A percentile compares a stretch with the other conserved stretches of the same genome.
Conservation (phyloP, 306 rosid species). For the Hippophae tibetana region DNA sequence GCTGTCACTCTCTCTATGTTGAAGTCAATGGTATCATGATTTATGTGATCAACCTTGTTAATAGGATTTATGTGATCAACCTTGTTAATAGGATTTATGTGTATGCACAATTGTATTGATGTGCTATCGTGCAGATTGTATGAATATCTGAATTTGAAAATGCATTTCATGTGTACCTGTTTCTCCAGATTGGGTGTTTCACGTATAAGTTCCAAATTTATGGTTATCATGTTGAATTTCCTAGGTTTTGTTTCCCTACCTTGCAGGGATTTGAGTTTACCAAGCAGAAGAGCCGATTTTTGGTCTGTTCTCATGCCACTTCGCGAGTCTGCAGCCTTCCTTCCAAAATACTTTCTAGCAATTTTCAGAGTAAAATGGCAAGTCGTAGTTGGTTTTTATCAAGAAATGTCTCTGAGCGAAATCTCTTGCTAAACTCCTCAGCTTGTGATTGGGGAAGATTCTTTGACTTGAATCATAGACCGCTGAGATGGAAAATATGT, state of each 20-base stretch:
- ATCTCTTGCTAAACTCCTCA: slow-evolving; percentile 18
- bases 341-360: slow-evolving; percentile 22
- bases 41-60: too few species aligned
- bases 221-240: too few species aligned
- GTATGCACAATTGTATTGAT: too few species aligned
- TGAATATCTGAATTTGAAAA: too few species aligned
- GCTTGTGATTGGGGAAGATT: slow-evolving; percentile 24
- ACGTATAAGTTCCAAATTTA: neutral
- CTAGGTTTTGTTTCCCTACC: neutral
- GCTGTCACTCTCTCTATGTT: too few species aligned
- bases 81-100: too few species aligned
- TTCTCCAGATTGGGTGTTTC: too few species aligned
- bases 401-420: slow-evolving; percentile 23
- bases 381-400: slow-evolving; percentile 27
- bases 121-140: too few species aligned
- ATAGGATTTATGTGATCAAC: too few species aligned
- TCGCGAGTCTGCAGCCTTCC: slow-evolving; percentile 34
- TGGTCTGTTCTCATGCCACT: slow-evolving; percentile 22
- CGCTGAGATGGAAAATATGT: slow-evolving; percentile 28
- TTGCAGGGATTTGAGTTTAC: slow-evolving; percentile 35
- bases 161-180: too few species aligned
- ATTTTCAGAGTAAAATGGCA: slow-evolving; percentile 32
- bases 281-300: slow-evolving; percentile 28
- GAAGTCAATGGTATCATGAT: too few species aligned
- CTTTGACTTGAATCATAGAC: slow-evolving; percentile 27